phyloP scores from a whole-genome alignment of 1,139 yeast species.

The Petasospora rhodanensis region DNA sequence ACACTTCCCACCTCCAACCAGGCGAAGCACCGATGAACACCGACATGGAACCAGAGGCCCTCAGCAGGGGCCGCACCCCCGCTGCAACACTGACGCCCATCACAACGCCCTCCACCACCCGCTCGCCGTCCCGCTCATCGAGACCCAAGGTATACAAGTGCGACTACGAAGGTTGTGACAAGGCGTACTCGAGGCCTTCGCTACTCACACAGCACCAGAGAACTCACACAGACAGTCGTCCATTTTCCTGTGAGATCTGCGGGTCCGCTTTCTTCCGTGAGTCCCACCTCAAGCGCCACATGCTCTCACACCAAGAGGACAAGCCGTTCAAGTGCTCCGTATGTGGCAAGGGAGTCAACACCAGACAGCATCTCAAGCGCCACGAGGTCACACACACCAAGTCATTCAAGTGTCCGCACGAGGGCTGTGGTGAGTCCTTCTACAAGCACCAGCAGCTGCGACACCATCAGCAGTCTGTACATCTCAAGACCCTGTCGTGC shows the following conservation, averaged over 20 bases:
- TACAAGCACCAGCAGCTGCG: slow-evolving; percentile 75
- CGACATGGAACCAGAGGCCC: no score
- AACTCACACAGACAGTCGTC: slow-evolving; percentile 75
- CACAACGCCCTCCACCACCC: slow-evolving; percentile 12
- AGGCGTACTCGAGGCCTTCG: slow-evolving; percentile 78
- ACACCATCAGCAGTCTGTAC: slow-evolving; percentile 65
- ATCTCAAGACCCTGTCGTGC: slow-evolving; percentile 50
- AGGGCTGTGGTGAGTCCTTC: slow-evolving; percentile 62
- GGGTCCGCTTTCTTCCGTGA: slow-evolving; percentile 64
- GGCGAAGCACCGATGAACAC: no score
- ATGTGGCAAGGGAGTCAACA: slow-evolving; percentile 82
- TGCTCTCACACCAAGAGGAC: slow-evolving; percentile 54
- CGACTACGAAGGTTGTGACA: slow-evolving; percentile 60
- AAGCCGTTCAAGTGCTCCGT: slow-evolving; percentile 73
- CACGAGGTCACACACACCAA: slow-evolving; percentile 78
- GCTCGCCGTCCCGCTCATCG: slow-evolving; percentile 32
- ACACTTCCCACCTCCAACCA: no score
- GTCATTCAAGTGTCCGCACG: slow-evolving; percentile 58
- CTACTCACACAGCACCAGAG: slow-evolving; percentile 76
- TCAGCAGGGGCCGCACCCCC: slow-evolving; percentile 6
- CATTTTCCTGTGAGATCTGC: slow-evolving; percentile 66
- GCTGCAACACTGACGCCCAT: slow-evolving; percentile 4
- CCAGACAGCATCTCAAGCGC: slow-evolving; percentile 75
- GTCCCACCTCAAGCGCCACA: slow-evolving; percentile 75
- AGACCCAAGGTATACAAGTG: slow-evolving; percentile 60